Evolutionary conservation across 768 basidiomycete species (phyloP).

Genomic region (Serpula lacrymans): DNA sequence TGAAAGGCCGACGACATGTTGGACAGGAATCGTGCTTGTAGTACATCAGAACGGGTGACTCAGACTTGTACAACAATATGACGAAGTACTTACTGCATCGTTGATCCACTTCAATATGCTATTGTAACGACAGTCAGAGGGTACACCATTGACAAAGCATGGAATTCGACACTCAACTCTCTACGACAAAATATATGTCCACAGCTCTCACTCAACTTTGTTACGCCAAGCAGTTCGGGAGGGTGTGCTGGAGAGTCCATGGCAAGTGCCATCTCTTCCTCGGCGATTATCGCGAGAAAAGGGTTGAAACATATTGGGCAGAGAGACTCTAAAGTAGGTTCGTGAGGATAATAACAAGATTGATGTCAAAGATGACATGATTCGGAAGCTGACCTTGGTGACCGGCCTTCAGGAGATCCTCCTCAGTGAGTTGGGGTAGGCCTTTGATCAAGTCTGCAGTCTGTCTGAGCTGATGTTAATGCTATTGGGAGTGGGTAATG

Average conservation of each 20-base stretch:
- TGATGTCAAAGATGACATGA: background rate
- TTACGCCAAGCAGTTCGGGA: conserved; percentile 67
- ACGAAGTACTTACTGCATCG: conserved; percentile 44
- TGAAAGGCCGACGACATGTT: conserved; percentile 52
- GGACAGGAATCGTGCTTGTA: conserved; percentile 63
- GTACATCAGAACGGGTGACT: conserved; percentile 13
- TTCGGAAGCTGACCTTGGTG: conserved; percentile 38
- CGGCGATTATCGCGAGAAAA: conserved; percentile 63
- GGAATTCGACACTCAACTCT: conserved; percentile 52
- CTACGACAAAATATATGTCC: conserved; percentile 78
- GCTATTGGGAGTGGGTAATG: conserved; percentile 11
- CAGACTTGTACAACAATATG: background rate
- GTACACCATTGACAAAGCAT: conserved; percentile 6
- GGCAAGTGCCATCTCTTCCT: conserved; percentile 68
- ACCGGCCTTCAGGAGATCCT: conserved; percentile 43
- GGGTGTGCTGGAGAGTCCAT: conserved; percentile 81
- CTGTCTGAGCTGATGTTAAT: conserved; percentile 20
- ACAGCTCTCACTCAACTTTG: conserved; percentile 51
- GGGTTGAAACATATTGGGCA: conserved; percentile 78
- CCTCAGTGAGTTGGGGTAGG: conserved; percentile 51
- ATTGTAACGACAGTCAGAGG: conserved; percentile 12
- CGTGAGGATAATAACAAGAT: no score
- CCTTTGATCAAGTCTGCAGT: conserved; percentile 36
- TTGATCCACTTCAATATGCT: conserved; percentile 66
- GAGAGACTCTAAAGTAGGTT: conserved; percentile 46